These are phyloP conservation scores for Solanum sparsipilum DNA, from an alignment of 257 asterid genomes.

Conservation along the genomic window DNA sequence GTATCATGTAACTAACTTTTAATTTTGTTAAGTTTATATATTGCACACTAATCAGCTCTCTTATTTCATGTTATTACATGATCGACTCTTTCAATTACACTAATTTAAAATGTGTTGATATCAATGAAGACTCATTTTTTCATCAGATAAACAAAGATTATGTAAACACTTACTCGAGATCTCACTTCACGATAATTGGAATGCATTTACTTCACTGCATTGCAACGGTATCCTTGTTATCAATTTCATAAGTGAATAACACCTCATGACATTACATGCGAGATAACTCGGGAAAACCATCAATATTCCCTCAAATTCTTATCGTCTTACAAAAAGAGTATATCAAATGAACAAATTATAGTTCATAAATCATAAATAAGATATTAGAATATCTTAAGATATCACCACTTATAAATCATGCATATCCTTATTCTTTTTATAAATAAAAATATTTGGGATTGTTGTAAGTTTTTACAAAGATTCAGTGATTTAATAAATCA, in stretches of 20 bases:
- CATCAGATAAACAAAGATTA: neutral
- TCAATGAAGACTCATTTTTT: neutral
- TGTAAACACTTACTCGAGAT: neutral
- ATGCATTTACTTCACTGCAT: neutral
- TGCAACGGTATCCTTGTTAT: neutral
- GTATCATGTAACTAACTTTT: neutral
- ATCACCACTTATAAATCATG: no score
- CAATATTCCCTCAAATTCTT: neutral
- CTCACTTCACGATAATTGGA: neutral
- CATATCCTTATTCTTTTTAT: no score
- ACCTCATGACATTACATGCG: neutral
- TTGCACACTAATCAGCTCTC: neutral
- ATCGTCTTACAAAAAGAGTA: neutral
- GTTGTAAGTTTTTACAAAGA: no score
- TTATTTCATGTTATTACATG: neutral
- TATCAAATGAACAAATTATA: no score
- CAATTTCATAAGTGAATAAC: neutral
- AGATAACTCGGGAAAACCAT: neutral
- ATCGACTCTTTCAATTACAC: neutral
- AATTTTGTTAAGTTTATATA: neutral
- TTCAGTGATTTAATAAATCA: no score
- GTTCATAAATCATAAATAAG: neutral
- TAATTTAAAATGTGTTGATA: neutral
- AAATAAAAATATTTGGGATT: no score
- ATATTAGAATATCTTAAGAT: no score